Base-by-base conservation (phyloP, 2,329 filamentous ascomycete genomes). In the Fusarium scirpi region DNA sequence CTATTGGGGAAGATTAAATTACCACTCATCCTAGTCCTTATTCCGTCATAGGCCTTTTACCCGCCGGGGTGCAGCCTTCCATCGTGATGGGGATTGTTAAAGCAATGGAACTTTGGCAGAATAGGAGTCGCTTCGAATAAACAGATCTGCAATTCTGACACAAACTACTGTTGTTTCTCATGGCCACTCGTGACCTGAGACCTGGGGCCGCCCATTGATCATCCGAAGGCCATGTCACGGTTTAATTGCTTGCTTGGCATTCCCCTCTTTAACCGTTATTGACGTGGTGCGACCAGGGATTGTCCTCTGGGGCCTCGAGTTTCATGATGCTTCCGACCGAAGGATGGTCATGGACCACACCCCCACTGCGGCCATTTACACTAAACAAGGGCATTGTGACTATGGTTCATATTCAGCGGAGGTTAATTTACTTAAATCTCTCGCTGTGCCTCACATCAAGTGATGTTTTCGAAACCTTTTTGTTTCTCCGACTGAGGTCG, bases 381-480 rank as follows among this genome's bases (percentile, higher is more conserved):
- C 70, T 66, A 72, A 66, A 61, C 72, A 52, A 66, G 66, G 70
- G 68, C 47, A 72, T 52, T 59, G 49, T 47, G 55, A 52, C 60
- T 67, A 47, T 62, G 20, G 48, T 15, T 52, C 43, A 45, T 55
- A 44, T 58, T 55, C 43, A 41, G 41, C 29, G 52, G 29, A 41
- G 20, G 30, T 51, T 65, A 71, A 71, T 71, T 65, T 71, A 63
- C 65, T 70, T 74, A 68, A 74, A 71, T 69, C 62, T 66, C 67
- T 65, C 67, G 62, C 44, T 55, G 48, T 73, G 57, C 65, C 72
- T 64, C 57, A 62, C 38, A 25, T 68, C 53, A 57, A 52, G 48
- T 29, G 47, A 61, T 20, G 29, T 16, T n/a, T 40, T 40, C 20
- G 34, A 41, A 32, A 48, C 22, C 44, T 29, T 48, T 18, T 46